A percentile compares a stretch with the other conserved stretches of the same genome.
These are phyloP conservation scores for Hyphopichia buzzinii DNA, from an alignment of 1,139 yeast genomes.

Conservation along the genomic window DNA sequence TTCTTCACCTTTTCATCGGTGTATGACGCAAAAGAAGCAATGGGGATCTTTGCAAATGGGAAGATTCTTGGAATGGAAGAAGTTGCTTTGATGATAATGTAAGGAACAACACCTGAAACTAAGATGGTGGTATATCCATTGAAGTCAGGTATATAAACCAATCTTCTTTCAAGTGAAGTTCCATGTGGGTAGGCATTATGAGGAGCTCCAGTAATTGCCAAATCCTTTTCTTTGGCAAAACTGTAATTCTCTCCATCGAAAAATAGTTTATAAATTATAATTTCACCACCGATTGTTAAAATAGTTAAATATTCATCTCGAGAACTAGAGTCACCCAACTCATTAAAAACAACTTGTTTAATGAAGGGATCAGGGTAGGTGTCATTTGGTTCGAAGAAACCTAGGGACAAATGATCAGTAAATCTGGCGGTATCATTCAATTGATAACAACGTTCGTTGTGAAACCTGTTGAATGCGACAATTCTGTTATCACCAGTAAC, in stretches of 20 bases:
- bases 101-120: slow-evolving; percentile 76
- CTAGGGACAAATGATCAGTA: slow-evolving; percentile 51
- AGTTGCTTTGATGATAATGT: slow-evolving; percentile 60
- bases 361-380: slow-evolving; percentile 73
- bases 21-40: slow-evolving; percentile 60
- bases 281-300: slow-evolving; percentile 78
- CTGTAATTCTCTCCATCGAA: slow-evolving; percentile 50
- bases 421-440: slow-evolving; percentile 58
- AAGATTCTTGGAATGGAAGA: slow-evolving; percentile 67
- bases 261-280: slow-evolving; percentile 61
- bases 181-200: slow-evolving; percentile 70
- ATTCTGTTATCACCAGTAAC: slow-evolving; percentile 78
- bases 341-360: slow-evolving; percentile 65
- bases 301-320: slow-evolving; percentile 62
- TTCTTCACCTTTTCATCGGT: slow-evolving; percentile 35
- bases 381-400: slow-evolving; percentile 56
- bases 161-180: slow-evolving; percentile 65
- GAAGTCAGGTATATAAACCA: slow-evolving; percentile 58
- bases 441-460: slow-evolving; percentile 65
- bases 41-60: slow-evolving; percentile 63
- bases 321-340: slow-evolving; percentile 59
- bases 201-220: slow-evolving; percentile 67
- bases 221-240: slow-evolving; percentile 49
- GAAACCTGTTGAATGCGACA: slow-evolving; percentile 61
- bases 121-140: slow-evolving; percentile 62